Conservation (phyloP, 1,139 yeast species). For the Wickerhamomyces sp. region DNA sequence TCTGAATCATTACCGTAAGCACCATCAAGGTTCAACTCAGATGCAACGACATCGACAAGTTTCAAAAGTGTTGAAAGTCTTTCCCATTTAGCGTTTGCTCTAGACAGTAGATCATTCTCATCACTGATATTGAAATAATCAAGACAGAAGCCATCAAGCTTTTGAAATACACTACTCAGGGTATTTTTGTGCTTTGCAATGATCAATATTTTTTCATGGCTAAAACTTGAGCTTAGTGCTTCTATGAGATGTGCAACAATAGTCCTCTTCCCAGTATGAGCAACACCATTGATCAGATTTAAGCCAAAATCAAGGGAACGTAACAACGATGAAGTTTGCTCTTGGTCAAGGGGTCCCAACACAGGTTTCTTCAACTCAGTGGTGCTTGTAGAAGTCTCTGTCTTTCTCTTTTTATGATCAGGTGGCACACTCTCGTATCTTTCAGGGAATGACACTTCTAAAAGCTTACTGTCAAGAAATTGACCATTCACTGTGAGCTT, state of each 20-base stretch:
- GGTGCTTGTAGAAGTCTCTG: not conserved
- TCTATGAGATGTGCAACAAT: slow-evolving; percentile 25
- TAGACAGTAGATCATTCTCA: not conserved
- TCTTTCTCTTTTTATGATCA: slow-evolving; percentile 1
- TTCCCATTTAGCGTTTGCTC: slow-evolving; percentile 3
- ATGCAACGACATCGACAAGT: slow-evolving; percentile 32
- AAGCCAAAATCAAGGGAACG: slow-evolving; percentile 25
- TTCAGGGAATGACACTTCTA: not conserved
- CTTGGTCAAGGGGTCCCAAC: not conserved
- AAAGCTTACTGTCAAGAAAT: slow-evolving; percentile 17
- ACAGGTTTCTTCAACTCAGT: not conserved
- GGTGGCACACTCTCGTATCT: not conserved
- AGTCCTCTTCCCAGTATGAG: slow-evolving; percentile 43
- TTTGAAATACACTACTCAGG: slow-evolving; percentile 21
- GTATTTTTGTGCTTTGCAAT: slow-evolving; percentile 27
- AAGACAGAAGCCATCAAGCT: slow-evolving; percentile 6
- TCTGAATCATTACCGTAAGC: slow-evolving; percentile 39
- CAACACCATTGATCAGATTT: slow-evolving; percentile 38
- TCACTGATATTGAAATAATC: slow-evolving; percentile 5
- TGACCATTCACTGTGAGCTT: slow-evolving; percentile 33
- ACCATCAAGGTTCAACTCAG: slow-evolving; percentile 32
- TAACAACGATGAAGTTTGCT: not conserved
- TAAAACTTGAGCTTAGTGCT: slow-evolving; percentile 25
- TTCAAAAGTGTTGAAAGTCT: slow-evolving; percentile 22
- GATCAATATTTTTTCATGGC: slow-evolving; percentile 32